Percentiles rank a stretch among this genome's conserved stretches.
Evolutionary conservation across 345 rosid species (phyloP).

Genomic region (Arabis hirsuta): DNA sequence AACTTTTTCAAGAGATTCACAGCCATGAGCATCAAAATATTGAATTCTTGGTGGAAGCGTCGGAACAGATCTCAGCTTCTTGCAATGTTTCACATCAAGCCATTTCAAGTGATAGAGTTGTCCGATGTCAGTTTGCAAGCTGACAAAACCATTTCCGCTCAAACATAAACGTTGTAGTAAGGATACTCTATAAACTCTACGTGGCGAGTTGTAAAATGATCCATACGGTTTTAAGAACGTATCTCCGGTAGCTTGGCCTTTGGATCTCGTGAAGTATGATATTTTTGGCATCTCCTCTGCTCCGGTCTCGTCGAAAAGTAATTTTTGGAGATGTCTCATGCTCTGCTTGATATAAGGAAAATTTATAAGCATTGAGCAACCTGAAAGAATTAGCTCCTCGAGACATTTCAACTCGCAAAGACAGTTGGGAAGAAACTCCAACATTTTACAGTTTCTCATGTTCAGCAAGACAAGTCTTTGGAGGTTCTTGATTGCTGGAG

Average conservation of each 20-base stretch:
- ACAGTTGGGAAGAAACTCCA: neutral
- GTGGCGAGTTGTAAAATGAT: neutral
- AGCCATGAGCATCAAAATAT: conserved; percentile 13
- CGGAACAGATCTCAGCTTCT: conserved; percentile 5
- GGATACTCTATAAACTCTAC: neutral
- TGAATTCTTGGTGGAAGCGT: conserved; percentile 23
- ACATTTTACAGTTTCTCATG: conserved; percentile 12
- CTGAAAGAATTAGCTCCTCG: conserved; percentile 10
- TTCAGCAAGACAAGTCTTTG: conserved; percentile 15
- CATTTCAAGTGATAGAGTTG: neutral
- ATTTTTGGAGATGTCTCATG: neutral
- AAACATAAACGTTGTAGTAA: conserved; percentile 7
- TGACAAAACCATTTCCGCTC: conserved; percentile 1
- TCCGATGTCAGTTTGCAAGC: neutral
- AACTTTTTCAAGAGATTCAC: conserved; percentile 9
- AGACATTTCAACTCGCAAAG: neutral
- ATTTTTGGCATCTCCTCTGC: neutral
- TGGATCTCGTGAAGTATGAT: neutral
- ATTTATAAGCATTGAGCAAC: neutral
- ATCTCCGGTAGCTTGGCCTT: neutral
- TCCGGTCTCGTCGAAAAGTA: neutral
- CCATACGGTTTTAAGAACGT: neutral
- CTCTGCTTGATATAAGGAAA: neutral
- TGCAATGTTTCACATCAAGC: conserved; percentile 18
- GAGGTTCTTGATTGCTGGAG: neutral